Base-by-base conservation (phyloP, 345 rosid species). In the Microcos paniculata region DNA sequence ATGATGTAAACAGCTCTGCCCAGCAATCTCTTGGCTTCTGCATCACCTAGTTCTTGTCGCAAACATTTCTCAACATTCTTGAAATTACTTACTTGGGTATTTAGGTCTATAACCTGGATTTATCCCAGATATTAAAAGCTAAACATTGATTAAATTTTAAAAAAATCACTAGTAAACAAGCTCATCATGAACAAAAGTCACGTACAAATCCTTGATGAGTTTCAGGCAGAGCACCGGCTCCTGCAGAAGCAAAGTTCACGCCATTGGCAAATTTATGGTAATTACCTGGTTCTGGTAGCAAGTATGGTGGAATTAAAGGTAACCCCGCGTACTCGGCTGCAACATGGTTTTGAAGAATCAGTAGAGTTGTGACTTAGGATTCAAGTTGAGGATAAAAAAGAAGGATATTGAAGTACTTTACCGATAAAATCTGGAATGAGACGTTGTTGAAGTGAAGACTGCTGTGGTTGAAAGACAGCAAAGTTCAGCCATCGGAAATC, bases 401-500 rank as follows among this genome's bases (percentile, higher is more conserved):
- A n/a, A n/a, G n/a, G 5, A n/a, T n/a, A n/a, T n/a, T n/a, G n/a
- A n/a, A n/a, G n/a, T n/a, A n/a, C 4, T 75, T 21, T 72, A 84
- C 91, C 84, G 0, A 86, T 78, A 51, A 86, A 88, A 78, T 88
- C 89, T 0, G 90, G 77, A 65, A 88, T 80, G n/a, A n/a, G n/a
- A n/a, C n/a, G n/a, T n/a, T n/a, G n/a, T n/a, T n/a, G n/a, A n/a
- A n/a, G n/a, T n/a, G n/a, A n/a, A n/a, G n/a, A n/a, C n/a, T n/a
- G n/a, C n/a, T n/a, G n/a, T n/a, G n/a, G n/a, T n/a, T n/a, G n/a
- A n/a, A n/a, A n/a, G n/a, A n/a, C n/a, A n/a, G n/a, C n/a, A n/a
- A n/a, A n/a, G n/a, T n/a, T n/a, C n/a, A n/a, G n/a, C n/a, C n/a
- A n/a, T n/a, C n/a, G n/a, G n/a, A n/a, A n/a, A n/a, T n/a, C n/a